phyloP scores from a whole-genome alignment of 164 flowering plant genomes.

The Magnolia sinica region DNA sequence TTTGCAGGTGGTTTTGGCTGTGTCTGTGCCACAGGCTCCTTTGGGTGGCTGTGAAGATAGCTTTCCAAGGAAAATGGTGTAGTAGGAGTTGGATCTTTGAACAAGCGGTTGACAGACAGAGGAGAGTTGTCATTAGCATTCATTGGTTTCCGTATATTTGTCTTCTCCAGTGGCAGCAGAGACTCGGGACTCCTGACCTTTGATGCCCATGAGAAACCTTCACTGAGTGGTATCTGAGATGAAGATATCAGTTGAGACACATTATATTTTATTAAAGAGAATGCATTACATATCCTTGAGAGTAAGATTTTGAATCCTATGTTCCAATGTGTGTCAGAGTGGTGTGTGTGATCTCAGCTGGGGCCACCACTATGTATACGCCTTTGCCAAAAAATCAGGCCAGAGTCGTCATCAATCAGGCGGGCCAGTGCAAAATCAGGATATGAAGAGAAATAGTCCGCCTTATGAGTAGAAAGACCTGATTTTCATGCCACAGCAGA shows the following conservation, averaged over 20 bases:
- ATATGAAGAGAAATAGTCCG: too few relatives aligned
- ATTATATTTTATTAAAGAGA: background rate
- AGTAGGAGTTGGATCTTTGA: constrained; percentile 2
- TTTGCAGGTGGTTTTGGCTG: constrained; percentile 23
- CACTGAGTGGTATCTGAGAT: constrained; percentile 30
- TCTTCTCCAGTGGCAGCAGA: constrained; percentile 11
- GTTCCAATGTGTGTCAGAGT: background rate
- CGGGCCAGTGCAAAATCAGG: too few relatives aligned
- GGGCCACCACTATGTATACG: too few relatives aligned
- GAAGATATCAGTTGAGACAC: background rate
- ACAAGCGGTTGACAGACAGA: constrained; percentile 7
- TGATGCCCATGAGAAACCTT: constrained; percentile 23
- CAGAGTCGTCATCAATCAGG: too few relatives aligned
- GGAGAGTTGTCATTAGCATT: constrained; percentile 8
- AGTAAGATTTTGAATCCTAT: background rate
- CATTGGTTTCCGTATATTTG: constrained; percentile 21
- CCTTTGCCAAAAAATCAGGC: too few relatives aligned
- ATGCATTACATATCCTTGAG: background rate
- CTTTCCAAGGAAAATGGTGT: constrained; percentile 14
- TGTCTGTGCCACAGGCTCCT: constrained; percentile 18
- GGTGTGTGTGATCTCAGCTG: too few relatives aligned
- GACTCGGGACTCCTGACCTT: constrained; percentile 24
- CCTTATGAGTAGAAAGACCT: too few relatives aligned
- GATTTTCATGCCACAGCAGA: too few relatives aligned
- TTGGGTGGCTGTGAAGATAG: constrained; percentile 15